A percentile compares a stretch with the other conserved stretches of the same genome.
These are phyloP conservation scores for Daldinia eschscholtzii DNA, from an alignment of 2,329 filamentous ascomycete species.

Conservation along the genomic window DNA sequence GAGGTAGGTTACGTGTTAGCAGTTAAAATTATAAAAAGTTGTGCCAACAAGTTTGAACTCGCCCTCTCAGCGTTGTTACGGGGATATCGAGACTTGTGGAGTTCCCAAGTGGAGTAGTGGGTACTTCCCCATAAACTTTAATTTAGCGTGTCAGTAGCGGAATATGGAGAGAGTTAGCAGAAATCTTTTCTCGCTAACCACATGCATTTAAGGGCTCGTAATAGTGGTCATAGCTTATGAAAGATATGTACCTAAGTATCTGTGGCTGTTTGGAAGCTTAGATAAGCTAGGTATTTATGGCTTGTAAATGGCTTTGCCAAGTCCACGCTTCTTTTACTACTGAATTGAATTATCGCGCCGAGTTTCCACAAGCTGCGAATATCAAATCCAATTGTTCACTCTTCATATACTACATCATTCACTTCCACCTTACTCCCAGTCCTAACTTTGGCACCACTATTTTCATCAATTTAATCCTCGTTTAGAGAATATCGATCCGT, in stretches of 20 bases:
- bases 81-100: background rate
- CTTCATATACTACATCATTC: conserved; percentile 4
- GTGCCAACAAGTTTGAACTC: background rate
- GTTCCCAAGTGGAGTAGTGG: background rate
- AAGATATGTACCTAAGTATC: background rate
- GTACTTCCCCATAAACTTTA: conserved; percentile 10
- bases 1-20: background rate
- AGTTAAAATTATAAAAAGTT: background rate
- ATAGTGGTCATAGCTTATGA: conserved; percentile 3
- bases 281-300: conserved; percentile 4
- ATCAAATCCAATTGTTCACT: background rate
- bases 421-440: conserved; percentile 7
- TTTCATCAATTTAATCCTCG: background rate
- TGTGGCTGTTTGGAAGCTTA: conserved; percentile 1
- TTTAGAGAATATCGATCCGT: background rate
- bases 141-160: conserved; percentile 1
- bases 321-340: background rate
- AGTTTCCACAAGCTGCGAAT: conserved; percentile 5
- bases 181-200: no score
- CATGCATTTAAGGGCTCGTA: background rate
- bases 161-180: background rate
- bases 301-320: conserved; percentile 1
- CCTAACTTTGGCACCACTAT: conserved; percentile 2
- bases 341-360: background rate
- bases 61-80: background rate